Percentiles rank a stretch among this genome's conserved stretches.
These are phyloP conservation scores for Chlorella sp. DNA, from an alignment of 139 green algal species.

Conservation along the genomic window DNA sequence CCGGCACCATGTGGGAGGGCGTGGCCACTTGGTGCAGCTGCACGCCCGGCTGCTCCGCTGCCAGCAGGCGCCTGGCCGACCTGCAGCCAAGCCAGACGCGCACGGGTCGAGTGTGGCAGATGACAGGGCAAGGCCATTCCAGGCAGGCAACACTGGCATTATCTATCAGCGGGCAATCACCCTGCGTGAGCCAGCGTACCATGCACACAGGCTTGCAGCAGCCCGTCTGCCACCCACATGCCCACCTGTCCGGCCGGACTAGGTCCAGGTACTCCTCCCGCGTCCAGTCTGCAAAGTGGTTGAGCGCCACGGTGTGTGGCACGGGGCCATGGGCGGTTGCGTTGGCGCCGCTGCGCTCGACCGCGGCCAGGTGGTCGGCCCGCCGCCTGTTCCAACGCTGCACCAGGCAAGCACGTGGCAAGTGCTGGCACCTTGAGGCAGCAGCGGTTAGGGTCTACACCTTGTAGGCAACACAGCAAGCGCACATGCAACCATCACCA, in stretches of 20 bases:
- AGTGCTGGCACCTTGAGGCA: too few relatives aligned
- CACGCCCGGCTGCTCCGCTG: background rate
- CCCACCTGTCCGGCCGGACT: conserved; percentile 36
- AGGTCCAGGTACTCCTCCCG: conserved; percentile 53
- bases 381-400: conserved; percentile 14
- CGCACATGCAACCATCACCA: too few relatives aligned
- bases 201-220: background rate
- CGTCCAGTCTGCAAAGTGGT: conserved; percentile 65
- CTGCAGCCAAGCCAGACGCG: background rate
- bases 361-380: background rate
- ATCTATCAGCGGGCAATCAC: too few relatives aligned
- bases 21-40: background rate
- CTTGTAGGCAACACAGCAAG: too few relatives aligned
- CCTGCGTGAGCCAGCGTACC: too few relatives aligned
- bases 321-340: background rate
- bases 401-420: too few relatives aligned
- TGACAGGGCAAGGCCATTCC: background rate
- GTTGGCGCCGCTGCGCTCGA: background rate
- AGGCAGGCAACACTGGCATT: background rate
- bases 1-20: conserved; percentile 35
- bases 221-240: background rate
- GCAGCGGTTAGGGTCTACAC: too few relatives aligned
- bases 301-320: conserved; percentile 48
- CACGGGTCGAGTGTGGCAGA: background rate
- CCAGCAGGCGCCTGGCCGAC: conserved; percentile 8